These are phyloP conservation scores for Leonotis leonurus DNA, from an alignment of 257 asterid genomes.

Conservation along the genomic window DNA sequence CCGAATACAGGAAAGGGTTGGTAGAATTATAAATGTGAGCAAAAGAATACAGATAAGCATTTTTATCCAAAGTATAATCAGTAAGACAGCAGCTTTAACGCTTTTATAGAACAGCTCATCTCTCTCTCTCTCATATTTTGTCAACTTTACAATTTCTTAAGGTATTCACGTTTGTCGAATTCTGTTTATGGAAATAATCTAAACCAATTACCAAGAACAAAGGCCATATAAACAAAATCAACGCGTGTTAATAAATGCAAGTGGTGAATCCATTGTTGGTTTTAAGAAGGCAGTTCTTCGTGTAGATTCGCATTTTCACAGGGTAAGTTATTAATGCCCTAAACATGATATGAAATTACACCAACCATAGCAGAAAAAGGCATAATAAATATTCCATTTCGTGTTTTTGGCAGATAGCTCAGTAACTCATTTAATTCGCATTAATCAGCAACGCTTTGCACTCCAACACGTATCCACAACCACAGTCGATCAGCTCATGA, in stretches of 20 bases:
- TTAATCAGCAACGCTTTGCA: background rate
- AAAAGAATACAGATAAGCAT: background rate
- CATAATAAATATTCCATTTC: background rate
- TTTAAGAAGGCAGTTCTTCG: too few relatives aligned
- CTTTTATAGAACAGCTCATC: too few relatives aligned
- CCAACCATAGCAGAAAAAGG: slow-evolving; percentile 44
- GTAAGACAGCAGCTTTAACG: background rate
- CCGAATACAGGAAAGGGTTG: background rate
- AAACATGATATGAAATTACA: slow-evolving; percentile 14
- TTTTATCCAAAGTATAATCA: background rate
- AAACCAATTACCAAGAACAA: background rate
- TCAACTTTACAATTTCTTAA: background rate
- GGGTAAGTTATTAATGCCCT: background rate
- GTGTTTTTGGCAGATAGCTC: slow-evolving; percentile 3
- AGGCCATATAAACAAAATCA: background rate
- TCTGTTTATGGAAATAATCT: background rate
- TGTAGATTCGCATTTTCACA: background rate
- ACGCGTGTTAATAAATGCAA: background rate
- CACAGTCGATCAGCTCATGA: background rate
- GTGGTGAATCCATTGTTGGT: too few relatives aligned
- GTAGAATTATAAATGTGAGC: background rate
- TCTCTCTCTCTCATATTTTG: too few relatives aligned
- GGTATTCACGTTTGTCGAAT: background rate
- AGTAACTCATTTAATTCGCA: background rate
- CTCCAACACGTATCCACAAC: background rate